Evolutionary conservation across 2,329 filamentous ascomycete genomes (phyloP).

Genomic region (Fusarium sacchari): DNA sequence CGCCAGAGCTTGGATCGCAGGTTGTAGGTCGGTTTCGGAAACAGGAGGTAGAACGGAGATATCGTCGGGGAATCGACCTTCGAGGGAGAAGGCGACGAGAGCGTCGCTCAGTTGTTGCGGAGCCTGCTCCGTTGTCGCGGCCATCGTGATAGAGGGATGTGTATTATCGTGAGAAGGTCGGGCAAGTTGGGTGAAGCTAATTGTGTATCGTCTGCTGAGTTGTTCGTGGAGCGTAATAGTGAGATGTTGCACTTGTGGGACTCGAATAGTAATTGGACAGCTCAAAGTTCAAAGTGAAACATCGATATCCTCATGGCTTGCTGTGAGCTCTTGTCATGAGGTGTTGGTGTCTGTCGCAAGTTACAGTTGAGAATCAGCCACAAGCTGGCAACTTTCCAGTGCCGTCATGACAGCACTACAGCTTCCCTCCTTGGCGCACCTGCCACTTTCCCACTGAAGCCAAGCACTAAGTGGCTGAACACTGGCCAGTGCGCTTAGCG

Average conservation of each 20-base stretch:
- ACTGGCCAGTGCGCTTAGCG: constrained; percentile 32
- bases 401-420: constrained; percentile 31
- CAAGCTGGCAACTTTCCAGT: constrained; percentile 41
- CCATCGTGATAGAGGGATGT: constrained; percentile 40
- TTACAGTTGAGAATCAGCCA: constrained; percentile 29
- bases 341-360: constrained; percentile 34
- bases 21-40: constrained; percentile 51
- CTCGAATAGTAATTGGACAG: neutral
- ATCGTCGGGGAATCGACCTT: constrained; percentile 55
- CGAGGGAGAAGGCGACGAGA: constrained; percentile 53
- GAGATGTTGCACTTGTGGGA: neutral
- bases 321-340: constrained; percentile 15
- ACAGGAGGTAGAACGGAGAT: constrained; percentile 51
- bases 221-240: neutral
- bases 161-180: neutral
- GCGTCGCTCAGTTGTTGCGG: constrained; percentile 52
- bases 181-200: constrained; percentile 21
- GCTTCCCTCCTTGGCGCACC: constrained; percentile 4
- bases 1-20: constrained; percentile 53
- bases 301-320: constrained; percentile 5
- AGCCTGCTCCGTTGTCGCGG: constrained; percentile 39
- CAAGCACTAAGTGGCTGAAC: constrained; percentile 15
- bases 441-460: constrained; percentile 1
- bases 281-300: neutral
- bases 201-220: constrained; percentile 3